phyloP scores from a whole-genome alignment of 1,284 basidiomycete species.

The Xanthoconium separans region DNA sequence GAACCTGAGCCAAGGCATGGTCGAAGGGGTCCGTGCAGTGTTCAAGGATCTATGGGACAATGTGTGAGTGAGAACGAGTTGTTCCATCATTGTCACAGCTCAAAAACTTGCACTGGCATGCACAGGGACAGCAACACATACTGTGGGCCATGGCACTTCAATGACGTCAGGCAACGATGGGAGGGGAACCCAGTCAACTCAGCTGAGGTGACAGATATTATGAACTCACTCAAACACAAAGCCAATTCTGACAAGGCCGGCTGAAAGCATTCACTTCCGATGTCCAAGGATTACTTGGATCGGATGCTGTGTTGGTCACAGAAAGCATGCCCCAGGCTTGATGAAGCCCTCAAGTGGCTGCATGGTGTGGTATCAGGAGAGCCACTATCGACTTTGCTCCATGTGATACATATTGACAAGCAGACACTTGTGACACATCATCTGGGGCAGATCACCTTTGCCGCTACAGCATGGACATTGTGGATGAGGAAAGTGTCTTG shows the following conservation, averaged over 20 bases:
- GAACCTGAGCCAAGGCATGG: background rate
- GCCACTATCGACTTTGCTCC: too few species aligned
- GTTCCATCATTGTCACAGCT: too few species aligned
- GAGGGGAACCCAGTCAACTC: background rate
- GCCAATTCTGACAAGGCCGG: conserved; percentile 1
- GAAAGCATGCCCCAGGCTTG: background rate
- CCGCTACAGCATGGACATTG: background rate
- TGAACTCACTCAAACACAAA: conserved; percentile 7
- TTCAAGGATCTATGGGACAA: background rate
- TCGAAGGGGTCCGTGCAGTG: background rate
- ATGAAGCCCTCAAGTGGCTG: background rate
- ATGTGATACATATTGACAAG: background rate
- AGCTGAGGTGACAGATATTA: background rate
- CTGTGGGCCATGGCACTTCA: background rate
- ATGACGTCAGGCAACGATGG: background rate
- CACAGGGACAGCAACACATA: background rate
- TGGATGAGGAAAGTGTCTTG: background rate
- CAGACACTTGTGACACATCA: background rate
- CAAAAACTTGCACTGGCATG: too few species aligned
- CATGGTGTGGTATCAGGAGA: background rate
- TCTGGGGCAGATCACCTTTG: background rate
- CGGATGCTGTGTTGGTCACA: background rate
- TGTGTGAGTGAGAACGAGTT: background rate
- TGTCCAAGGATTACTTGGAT: conserved; percentile 1
- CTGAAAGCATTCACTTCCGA: conserved; percentile 2